Conservation (phyloP, 768 basidiomycete species). For the Neoboletus magnificus region DNA sequence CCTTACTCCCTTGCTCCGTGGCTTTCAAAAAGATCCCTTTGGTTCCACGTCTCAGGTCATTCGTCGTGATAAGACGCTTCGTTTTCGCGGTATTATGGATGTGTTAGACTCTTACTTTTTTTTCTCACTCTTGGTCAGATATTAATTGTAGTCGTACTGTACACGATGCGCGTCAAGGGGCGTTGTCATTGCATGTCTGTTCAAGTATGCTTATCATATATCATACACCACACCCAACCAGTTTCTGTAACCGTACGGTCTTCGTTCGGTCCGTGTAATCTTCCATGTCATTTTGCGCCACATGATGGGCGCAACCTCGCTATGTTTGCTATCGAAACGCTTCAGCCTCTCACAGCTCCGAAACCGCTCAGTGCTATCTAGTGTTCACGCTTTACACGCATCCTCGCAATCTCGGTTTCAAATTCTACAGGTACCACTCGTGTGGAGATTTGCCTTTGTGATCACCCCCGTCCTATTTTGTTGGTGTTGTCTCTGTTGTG, state of each 20-base stretch:
- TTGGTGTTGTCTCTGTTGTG: no score
- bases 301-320: neutral
- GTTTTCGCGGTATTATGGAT: neutral
- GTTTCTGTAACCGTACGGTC: neutral
- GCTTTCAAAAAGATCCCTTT: neutral
- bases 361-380: neutral
- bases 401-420: neutral
- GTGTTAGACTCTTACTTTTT: neutral
- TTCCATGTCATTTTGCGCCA: no score
- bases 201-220: neutral
- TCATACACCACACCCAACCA: neutral
- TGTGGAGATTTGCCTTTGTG: neutral
- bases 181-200: neutral
- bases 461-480: no score
- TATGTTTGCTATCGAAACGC: neutral
- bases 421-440: neutral
- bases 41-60: neutral
- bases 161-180: neutral
- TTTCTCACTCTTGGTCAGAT: neutral
- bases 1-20: neutral
- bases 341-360: neutral
- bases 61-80: neutral
- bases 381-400: neutral
- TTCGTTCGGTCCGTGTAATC: no score
- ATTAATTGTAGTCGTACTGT: neutral